phyloP scores from a whole-genome alignment of 2,329 filamentous ascomycete species.

The Onygena corvina region DNA sequence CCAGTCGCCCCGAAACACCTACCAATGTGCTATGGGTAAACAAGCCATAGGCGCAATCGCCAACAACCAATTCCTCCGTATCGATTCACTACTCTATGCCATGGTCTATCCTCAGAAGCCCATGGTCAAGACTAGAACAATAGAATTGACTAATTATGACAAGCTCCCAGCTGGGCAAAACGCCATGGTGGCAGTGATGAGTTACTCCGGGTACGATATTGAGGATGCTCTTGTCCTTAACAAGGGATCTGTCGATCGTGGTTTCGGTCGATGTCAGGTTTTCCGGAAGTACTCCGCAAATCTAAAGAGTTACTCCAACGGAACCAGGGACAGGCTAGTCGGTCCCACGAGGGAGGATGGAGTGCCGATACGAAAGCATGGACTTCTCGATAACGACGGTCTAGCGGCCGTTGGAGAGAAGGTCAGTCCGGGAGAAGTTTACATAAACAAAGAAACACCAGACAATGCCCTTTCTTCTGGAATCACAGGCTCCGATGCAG shows the following conservation, averaged over 20 bases:
- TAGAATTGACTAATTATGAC: conserved; percentile 92
- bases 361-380: conserved; percentile 54
- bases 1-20: conserved; percentile 95
- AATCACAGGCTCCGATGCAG: conserved; percentile 48
- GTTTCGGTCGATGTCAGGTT: conserved; percentile 95
- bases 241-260: conserved; percentile 87
- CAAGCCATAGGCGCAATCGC: conserved; percentile 98
- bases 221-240: conserved; percentile 95
- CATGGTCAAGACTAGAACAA: conserved; percentile 94
- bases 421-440: conserved; percentile 67
- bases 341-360: conserved; percentile 53
- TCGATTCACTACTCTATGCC: conserved; percentile 89
- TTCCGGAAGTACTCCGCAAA: conserved; percentile 86
- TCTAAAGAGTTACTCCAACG: conserved; percentile 80
- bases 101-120: conserved; percentile 96
- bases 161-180: conserved; percentile 95
- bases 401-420: conserved; percentile 75
- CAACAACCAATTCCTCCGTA: conserved; percentile 93
- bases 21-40: conserved; percentile 99
- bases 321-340: conserved; percentile 48
- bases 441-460: conserved; percentile 81
- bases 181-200: conserved; percentile 97
- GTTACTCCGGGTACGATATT: conserved; percentile 97
- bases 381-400: conserved; percentile 70
- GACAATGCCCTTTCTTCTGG: conserved; percentile 62